Evolutionary conservation across 305 asterid genomes (phyloP), one percentile per base, ranked within the genome.

Genomic region (Coffea humblotiana): DNA sequence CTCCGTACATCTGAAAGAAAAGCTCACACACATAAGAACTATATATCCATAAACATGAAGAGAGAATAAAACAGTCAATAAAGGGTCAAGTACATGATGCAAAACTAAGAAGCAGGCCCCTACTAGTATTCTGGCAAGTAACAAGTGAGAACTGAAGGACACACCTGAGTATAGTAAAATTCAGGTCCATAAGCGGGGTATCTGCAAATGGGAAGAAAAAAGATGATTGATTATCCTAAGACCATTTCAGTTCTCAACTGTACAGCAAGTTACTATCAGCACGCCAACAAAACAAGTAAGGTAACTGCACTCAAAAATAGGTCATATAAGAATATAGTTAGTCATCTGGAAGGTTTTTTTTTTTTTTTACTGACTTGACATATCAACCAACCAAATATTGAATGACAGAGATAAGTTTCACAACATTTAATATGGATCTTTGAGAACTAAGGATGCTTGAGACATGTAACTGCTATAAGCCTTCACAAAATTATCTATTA

Each of bases 151-250:
- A 51, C 77, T 13, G 68, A n/a, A 74, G 45, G 70, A 76, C 81
- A 69, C 71, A 81, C 90, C 88, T 87, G 90, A 54, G 86, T 84
- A 78, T 80, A 84, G 37, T 81, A 68, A 76, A 84, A 84, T 49
- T 80, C 90, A 51, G 81, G 82, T 65, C 85, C 90, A 76, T 87
- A 87, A 19, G 83, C 68, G 27, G 86, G 85, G 72, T 81, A 85
- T 85, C 90, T 87, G 82, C 75, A 80, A 78, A 84, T 37, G 45
- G 47, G 78, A 69, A 70, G 60, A 78, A 64, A 13, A 60, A 29
- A 67, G 64, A 70, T 56, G 35, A 32, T 32, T 48, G 68, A 37
- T 80, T 80, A 12, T 58, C 69, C 66, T 67, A n/a, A 70, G 77
- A 72, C 77, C 80, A 76, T 72, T 40, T 61, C 73, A 58, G 32